Conservation (phyloP, 1,139 yeast species). For the Taphrina confusa region DNA sequence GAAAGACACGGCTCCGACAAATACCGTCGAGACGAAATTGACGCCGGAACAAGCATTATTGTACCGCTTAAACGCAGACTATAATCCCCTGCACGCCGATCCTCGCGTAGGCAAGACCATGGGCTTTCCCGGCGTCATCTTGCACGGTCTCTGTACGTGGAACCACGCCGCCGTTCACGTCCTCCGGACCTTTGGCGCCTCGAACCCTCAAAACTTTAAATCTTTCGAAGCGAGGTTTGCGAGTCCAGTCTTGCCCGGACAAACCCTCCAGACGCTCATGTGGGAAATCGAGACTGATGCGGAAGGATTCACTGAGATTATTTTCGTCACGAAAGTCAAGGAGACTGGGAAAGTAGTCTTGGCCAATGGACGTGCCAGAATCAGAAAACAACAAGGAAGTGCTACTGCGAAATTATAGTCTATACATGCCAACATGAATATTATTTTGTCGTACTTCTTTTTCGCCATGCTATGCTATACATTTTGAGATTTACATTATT, state of each 20-base stretch:
- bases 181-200: conserved; percentile 26
- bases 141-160: conserved; percentile 30
- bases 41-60: conserved; percentile 26
- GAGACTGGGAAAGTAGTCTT: conserved; percentile 30
- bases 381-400: conserved; percentile 6
- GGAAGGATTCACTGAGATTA: conserved; percentile 20
- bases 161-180: conserved; percentile 31
- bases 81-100: conserved; percentile 34
- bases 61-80: conserved; percentile 32
- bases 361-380: conserved; percentile 30
- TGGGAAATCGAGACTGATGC: conserved; percentile 17
- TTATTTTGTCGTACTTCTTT: background rate
- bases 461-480: background rate
- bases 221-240: conserved; percentile 32
- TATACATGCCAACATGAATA: background rate
- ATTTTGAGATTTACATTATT: too few species aligned
- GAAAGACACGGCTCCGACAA: conserved; percentile 22
- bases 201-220: conserved; percentile 16
- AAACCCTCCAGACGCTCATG: conserved; percentile 29
- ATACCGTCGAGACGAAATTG: conserved; percentile 23
- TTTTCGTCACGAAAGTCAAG: conserved; percentile 29
- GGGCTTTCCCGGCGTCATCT: conserved; percentile 31
- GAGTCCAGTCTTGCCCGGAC: conserved; percentile 30
- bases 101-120: conserved; percentile 26
- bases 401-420: background rate